A percentile compares a stretch with the other conserved stretches of the same genome.
These are phyloP conservation scores for Fusarium poae DNA, from an alignment of 2,329 filamentous ascomycete species.

Conservation along the genomic window DNA sequence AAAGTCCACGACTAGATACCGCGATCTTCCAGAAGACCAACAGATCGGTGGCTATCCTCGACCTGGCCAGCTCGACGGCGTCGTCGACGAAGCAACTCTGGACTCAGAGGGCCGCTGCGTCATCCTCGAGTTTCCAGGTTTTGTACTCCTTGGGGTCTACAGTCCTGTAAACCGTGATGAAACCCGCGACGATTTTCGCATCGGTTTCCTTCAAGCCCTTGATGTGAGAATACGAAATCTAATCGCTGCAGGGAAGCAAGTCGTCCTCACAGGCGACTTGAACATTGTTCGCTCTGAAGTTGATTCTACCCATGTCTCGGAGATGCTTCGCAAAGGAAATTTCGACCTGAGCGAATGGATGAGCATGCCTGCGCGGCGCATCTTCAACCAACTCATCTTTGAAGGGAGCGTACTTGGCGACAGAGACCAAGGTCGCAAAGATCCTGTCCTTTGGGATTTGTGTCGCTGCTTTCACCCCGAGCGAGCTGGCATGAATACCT, in stretches of 20 bases:
- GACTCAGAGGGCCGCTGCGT: constrained; percentile 95
- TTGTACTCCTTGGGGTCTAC: constrained; percentile 93
- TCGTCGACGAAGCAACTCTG: constrained; percentile 76
- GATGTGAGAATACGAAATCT: constrained; percentile 90
- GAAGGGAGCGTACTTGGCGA: constrained; percentile 76
- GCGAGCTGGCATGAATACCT: constrained; percentile 94
- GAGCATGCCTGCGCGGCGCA: constrained; percentile 75
- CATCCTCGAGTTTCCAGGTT: constrained; percentile 91
- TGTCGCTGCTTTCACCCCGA: constrained; percentile 83
- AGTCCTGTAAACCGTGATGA: constrained; percentile 91
- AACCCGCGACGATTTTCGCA: constrained; percentile 82
- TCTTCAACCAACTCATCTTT: constrained; percentile 89
- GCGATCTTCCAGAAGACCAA: constrained; percentile 77
- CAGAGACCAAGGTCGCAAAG: constrained; percentile 76
- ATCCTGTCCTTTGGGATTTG: constrained; percentile 83
- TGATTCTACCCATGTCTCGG: constrained; percentile 81
- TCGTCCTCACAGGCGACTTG: constrained; percentile 88
- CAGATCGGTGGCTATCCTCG: constrained; percentile 92
- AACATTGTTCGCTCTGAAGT: constrained; percentile 79
- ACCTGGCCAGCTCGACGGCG: constrained; percentile 71
- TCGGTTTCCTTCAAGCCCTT: constrained; percentile 82
- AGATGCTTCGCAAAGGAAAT: constrained; percentile 77
- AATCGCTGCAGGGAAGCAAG: constrained; percentile 81
- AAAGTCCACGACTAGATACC: constrained; percentile 76
- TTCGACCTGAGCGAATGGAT: constrained; percentile 79